These are phyloP conservation scores for Maudiozyma turicensis DNA, from an alignment of 805 yeast species.

Conservation along the genomic window DNA sequence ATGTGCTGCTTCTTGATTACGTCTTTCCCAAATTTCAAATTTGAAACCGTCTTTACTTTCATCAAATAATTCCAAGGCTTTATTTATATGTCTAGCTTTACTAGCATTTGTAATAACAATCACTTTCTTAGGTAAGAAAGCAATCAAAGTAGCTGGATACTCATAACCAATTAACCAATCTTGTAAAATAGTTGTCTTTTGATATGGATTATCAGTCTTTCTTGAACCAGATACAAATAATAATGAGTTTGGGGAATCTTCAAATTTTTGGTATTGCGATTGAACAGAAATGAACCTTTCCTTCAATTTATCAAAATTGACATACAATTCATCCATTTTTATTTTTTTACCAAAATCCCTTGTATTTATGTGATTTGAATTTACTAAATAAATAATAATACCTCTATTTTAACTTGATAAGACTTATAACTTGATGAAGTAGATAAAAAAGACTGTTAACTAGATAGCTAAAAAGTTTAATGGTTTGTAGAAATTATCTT, in stretches of 20 bases:
- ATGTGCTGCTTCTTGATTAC: slow-evolving; percentile 67
- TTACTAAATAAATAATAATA: background rate
- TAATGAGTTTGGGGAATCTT: slow-evolving; percentile 35
- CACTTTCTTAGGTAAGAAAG: slow-evolving; percentile 48
- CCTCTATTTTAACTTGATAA: background rate
- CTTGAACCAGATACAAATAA: slow-evolving; percentile 74
- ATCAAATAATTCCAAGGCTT: slow-evolving; percentile 28
- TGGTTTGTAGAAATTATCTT: too few species aligned
- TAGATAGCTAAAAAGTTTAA: too few species aligned
- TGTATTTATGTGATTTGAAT: background rate
- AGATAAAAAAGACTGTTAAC: too few species aligned
- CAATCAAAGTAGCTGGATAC: slow-evolving; percentile 82
- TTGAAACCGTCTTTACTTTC: slow-evolving; percentile 42
- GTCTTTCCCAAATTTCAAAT: slow-evolving; percentile 55
- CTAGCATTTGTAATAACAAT: slow-evolving; percentile 70
- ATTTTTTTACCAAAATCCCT: background rate
- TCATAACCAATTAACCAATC: slow-evolving; percentile 92
- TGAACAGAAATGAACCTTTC: slow-evolving; percentile 23
- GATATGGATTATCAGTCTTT: slow-evolving; percentile 83
- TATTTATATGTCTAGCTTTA: slow-evolving; percentile 64
- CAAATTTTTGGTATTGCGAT: slow-evolving; percentile 19
- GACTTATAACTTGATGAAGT: too few species aligned
- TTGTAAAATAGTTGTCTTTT: slow-evolving; percentile 76
- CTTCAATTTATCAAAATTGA: slow-evolving; percentile 23
- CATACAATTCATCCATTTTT: slow-evolving; percentile 26